Conservation (phyloP, 2,329 filamentous ascomycete genomes). For the Diaporthe helianthi region DNA sequence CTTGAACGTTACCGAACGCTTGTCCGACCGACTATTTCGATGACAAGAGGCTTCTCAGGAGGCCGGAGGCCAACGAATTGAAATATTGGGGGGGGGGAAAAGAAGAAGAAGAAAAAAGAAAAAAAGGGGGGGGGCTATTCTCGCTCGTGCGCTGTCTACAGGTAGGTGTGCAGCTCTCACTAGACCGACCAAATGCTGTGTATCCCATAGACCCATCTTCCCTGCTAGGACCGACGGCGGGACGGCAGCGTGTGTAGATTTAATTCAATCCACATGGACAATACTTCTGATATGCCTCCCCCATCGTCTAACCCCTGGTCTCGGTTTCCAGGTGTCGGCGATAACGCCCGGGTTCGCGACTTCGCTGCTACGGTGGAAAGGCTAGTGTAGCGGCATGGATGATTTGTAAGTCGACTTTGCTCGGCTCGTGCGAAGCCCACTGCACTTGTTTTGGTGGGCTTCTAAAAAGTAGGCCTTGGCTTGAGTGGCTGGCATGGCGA, state of each 20-base stretch:
- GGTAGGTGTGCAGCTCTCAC: too few relatives aligned
- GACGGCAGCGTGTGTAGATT: too few relatives aligned
- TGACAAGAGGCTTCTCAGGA: background rate
- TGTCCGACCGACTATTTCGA: too few relatives aligned
- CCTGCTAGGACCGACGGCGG: background rate
- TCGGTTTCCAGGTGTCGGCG: background rate
- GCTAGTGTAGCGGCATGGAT: background rate
- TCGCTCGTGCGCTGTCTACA: too few relatives aligned
- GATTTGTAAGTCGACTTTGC: conserved; percentile 14
- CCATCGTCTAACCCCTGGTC: background rate
- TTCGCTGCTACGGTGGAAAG: background rate
- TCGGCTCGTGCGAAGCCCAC: background rate
- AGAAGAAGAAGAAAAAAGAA: too few relatives aligned
- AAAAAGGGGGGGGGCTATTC: too few relatives aligned
- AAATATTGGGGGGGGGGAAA: too few relatives aligned
- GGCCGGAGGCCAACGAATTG: too few relatives aligned
- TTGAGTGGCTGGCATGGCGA: background rate
- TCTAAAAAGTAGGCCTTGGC: background rate
- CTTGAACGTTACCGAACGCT: too few relatives aligned
- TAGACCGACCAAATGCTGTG: background rate
- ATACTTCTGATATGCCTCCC: background rate
- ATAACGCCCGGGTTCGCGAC: background rate
- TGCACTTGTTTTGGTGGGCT: background rate
- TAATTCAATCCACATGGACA: background rate
- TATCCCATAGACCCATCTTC: too few relatives aligned